Evolutionary conservation across 306 rosid genomes (phyloP).

Genomic region (Senna siamea): DNA sequence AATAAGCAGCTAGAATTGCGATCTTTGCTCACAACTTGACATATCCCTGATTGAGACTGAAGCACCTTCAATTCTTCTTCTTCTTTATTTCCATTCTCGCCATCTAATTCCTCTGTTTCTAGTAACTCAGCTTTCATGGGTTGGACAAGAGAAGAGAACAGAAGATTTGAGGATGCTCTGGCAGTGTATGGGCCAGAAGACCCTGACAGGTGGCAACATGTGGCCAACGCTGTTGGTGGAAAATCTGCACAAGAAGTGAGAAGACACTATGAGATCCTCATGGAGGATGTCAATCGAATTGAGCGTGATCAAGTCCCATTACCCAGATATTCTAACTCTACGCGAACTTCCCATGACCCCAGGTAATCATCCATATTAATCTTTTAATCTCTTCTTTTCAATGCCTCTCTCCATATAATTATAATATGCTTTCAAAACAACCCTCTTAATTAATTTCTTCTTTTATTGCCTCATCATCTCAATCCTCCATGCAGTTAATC

Average conservation of each 20-base stretch:
- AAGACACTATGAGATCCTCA: conserved; percentile 77
- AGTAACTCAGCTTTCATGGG: too few relatives aligned
- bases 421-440: too few relatives aligned
- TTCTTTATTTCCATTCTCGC: neutral
- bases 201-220: conserved; percentile 84
- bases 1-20: conserved; percentile 47
- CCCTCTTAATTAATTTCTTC: too few relatives aligned
- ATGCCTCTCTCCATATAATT: too few relatives aligned
- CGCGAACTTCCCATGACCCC: conserved; percentile 47
- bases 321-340: conserved; percentile 62
- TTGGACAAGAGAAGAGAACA: conserved; percentile 87
- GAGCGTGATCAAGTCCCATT: conserved; percentile 75
- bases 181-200: conserved; percentile 80
- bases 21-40: conserved; percentile 23
- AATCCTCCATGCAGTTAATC: too few relatives aligned
- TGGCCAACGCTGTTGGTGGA: conserved; percentile 88
- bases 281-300: conserved; percentile 73
- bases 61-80: too few relatives aligned
- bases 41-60: neutral
- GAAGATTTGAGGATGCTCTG: conserved; percentile 84
- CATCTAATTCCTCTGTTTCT: too few relatives aligned
- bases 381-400: too few relatives aligned
- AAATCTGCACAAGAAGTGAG: conserved; percentile 74
- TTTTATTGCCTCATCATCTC: too few relatives aligned
- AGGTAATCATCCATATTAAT: too few relatives aligned